phyloP scores from a whole-genome alignment of 164 flowering plant genomes.

The Tinospora cordifolia region DNA sequence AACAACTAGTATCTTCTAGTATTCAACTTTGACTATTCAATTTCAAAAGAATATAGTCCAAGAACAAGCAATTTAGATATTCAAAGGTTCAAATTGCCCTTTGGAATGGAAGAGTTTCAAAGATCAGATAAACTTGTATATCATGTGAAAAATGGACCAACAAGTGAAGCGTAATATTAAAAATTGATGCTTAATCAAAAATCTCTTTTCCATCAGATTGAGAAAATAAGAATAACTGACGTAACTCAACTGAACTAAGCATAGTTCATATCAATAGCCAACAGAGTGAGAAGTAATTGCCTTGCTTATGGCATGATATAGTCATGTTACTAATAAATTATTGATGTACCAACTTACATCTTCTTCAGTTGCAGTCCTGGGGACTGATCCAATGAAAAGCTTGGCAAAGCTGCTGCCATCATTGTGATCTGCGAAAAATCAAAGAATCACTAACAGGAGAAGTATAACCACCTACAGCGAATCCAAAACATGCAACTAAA shows the following conservation, averaged over 20 bases:
- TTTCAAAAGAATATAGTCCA: too few species aligned
- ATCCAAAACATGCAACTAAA: not conserved
- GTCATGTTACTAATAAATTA: not conserved
- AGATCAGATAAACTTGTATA: not conserved
- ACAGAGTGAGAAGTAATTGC: not conserved
- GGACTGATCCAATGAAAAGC: constrained; percentile 94
- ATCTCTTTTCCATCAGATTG: not conserved
- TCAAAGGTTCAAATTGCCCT: too few species aligned
- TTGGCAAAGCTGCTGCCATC: constrained; percentile 63
- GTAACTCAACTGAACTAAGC: not conserved
- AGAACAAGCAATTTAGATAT: too few species aligned
- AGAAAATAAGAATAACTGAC: not conserved
- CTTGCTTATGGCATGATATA: not conserved
- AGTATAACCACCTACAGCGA: not conserved
- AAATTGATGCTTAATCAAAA: not conserved
- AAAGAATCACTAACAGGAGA: constrained; percentile 1
- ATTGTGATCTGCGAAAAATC: constrained; percentile 37
- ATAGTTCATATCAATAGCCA: constrained; percentile 1
- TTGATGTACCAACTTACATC: constrained; percentile 48
- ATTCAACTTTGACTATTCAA: too few species aligned
- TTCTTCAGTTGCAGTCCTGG: constrained; percentile 81
- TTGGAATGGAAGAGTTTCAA: not conserved
- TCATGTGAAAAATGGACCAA: not conserved
- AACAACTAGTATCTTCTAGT: too few species aligned
- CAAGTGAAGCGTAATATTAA: not conserved